Evolutionary conservation across 1,284 basidiomycete species (phyloP).

Genomic region (Ganoderma boninense): DNA sequence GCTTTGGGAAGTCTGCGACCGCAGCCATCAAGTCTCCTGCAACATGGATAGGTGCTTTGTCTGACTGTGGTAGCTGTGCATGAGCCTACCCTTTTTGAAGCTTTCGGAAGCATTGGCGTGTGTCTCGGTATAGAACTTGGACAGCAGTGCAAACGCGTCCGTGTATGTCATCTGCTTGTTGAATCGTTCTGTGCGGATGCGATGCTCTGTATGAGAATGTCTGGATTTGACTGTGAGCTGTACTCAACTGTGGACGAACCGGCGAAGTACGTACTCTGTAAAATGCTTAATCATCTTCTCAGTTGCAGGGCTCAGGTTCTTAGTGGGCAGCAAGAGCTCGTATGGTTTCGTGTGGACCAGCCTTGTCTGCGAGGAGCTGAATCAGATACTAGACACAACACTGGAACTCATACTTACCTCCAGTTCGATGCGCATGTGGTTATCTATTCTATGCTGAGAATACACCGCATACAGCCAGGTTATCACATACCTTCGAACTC

Average conservation of each 20-base stretch:
- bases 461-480: neutral
- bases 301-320: slow-evolving; percentile 75
- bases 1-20: slow-evolving; percentile 78
- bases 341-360: slow-evolving; percentile 86
- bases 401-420: slow-evolving; percentile 58
- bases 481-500: slow-evolving; percentile 75
- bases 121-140: slow-evolving; percentile 76
- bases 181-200: slow-evolving; percentile 72
- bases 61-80: too few relatives aligned
- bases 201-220: slow-evolving; percentile 54
- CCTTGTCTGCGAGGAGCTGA: slow-evolving; percentile 63
- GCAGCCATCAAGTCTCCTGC: slow-evolving; percentile 60
- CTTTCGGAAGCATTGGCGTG: slow-evolving; percentile 51
- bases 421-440: slow-evolving; percentile 86
- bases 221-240: slow-evolving; percentile 39
- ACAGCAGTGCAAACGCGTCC: slow-evolving; percentile 78
- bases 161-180: slow-evolving; percentile 66
- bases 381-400: neutral
- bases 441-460: slow-evolving; percentile 56
- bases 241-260: too few relatives aligned
- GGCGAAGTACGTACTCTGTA: slow-evolving; percentile 52
- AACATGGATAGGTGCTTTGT: neutral
- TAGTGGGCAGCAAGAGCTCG: slow-evolving; percentile 78
- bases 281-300: slow-evolving; percentile 82
- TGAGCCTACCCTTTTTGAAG: slow-evolving; percentile 54